Evolutionary conservation across 1,139 yeast genomes (phyloP).

Genomic region (Suhomyces guaymorum): DNA sequence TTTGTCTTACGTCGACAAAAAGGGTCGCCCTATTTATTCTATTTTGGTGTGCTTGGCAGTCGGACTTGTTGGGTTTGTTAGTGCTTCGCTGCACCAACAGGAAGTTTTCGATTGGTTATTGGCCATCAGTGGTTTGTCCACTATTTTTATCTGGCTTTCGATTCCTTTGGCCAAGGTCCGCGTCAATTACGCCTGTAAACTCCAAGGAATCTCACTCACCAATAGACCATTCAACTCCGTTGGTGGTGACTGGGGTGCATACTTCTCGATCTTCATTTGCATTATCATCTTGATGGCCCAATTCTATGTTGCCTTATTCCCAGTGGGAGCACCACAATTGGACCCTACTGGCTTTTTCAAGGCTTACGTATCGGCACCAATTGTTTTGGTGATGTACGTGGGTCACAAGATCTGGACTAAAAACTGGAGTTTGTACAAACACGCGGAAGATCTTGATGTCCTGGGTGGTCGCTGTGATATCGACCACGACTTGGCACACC

Average conservation of each 20-base stretch:
- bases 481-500: constrained; percentile 25
- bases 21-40: constrained; percentile 34
- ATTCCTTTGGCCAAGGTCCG: constrained; percentile 24
- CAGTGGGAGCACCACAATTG: constrained; percentile 32
- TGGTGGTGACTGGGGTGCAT: constrained; percentile 20
- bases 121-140: constrained; percentile 41
- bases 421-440: constrained; percentile 42
- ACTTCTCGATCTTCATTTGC: constrained; percentile 21
- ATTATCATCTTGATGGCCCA: constrained; percentile 35
- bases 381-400: constrained; percentile 48
- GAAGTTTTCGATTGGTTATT: constrained; percentile 39
- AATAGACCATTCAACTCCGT: constrained; percentile 16
- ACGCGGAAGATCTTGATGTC: constrained; percentile 49
- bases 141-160: constrained; percentile 41
- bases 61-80: constrained; percentile 18
- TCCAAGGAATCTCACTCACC: constrained; percentile 17
- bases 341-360: constrained; percentile 48
- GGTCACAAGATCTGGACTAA: constrained; percentile 51
- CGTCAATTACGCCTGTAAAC: constrained; percentile 23
- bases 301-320: constrained; percentile 44
- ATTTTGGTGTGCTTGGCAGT: constrained; percentile 24
- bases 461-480: constrained; percentile 52
- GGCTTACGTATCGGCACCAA: constrained; percentile 55
- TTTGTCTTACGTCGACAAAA: constrained; percentile 29
- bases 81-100: constrained; percentile 16